Base-by-base conservation (phyloP, 1,284 basidiomycete genomes). In the Xerocomus amazonicus region DNA sequence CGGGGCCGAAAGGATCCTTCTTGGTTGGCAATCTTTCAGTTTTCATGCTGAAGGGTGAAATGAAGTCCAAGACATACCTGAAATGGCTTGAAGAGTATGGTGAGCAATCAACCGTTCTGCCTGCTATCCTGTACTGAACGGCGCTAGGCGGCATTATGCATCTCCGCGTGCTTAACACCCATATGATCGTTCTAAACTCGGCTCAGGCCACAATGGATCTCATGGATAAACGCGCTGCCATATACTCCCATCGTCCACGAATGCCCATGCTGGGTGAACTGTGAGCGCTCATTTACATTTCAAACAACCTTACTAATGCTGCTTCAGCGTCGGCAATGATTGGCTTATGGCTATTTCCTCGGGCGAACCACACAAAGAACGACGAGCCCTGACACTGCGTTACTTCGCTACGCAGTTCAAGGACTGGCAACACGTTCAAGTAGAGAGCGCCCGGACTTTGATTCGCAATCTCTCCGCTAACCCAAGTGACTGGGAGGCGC, bases 201-300 rank as follows among this genome's bases (percentile, higher is more conserved):
- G 51, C 42, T 9, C 48, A 51, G 10, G 46, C 51, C 3, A 32
- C 48, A 0, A 17, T 26, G 8, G 55, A 56, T 46, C 51, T 56
- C 27, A 50, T 56, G 51, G 56, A 54, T 37, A 56, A 56, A 19
- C 46, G 55, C 29, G 51, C 51, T 3, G 35, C 51, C 27, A 54
- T 54, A 7, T 56, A 57, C 17, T 56, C 56, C 6, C 3, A 51
- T 37, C 39, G 55, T 42, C 55, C 56, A 13, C 41, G 49, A 26
- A 46, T 50, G 45, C 23, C 34, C 39, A 56, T 56, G 55, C 10
- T 46, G 3, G n/a, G 17, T n/a, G 55, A 56, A 4, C 48, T 56
- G 51, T 54, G 31, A 41, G 54, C 16, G 10, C 19, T 17, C 3
- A 1, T 44, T 38, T 17, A 7, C 23, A 17, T 36, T 14, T 10